Base-by-base conservation (phyloP, 192 early-diverging fungal species). In the Dispira parvispora region DNA sequence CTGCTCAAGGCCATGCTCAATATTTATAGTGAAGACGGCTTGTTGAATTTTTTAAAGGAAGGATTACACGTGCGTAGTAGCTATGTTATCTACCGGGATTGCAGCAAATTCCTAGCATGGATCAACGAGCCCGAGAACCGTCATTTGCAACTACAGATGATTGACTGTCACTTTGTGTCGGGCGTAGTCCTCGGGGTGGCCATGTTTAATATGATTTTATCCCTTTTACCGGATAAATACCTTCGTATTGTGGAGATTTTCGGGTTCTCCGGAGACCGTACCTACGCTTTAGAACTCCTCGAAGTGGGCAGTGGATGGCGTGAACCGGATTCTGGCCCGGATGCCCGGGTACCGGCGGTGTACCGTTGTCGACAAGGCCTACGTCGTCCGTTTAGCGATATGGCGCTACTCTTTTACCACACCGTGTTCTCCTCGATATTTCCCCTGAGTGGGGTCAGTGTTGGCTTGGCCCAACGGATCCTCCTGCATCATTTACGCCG, bases 101-200 rank as follows among this genome's bases (percentile, higher is more conserved):
- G 84, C 64, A 71, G 82, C 73, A 67, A 72, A 53, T 71, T 80
- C 52, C 62, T 79, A 58, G 63, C 67, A 12, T 68, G 64, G 32
- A 74, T 74, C 45, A 71, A 78, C 54, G 72, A 72, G 54, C 74
- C 82, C 56, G 77, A 73, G 5, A 73, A 73, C 28, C 79, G 75
- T 58, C 73, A 75, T 46, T 67, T 75, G 28, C 64, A 68, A 8
- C 64, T 55, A 20, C 76, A 85, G 45, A 73, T 68, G 14, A 62
- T 94, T 26, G 92, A 94, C 63, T 86, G 80, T 52, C 86, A 91
- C 64, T 85, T 91, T 68, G 81, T 85, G 55, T 84, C 84, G 18
- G 90, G 89, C 47, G 80, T 92, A 8, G 78, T 86, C 8, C 78
- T 89, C 38, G 86, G 83, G 45, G 77, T 90, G 47, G 88, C 86